phyloP scores from a whole-genome alignment of 179 eudicot genomes.

The Drosera spatulata region DNA sequence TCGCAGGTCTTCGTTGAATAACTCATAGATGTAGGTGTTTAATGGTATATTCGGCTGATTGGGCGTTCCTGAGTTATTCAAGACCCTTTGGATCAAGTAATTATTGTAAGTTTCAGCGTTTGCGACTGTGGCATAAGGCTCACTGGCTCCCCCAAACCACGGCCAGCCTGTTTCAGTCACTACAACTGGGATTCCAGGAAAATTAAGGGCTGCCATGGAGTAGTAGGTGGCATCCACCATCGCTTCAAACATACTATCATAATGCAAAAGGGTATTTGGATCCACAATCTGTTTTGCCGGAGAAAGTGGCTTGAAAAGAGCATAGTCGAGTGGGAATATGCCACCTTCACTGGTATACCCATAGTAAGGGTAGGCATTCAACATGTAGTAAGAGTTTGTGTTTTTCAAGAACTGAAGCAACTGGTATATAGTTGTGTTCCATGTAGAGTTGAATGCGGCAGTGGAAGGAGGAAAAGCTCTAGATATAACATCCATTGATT shows the following conservation, averaged over 20 bases:
- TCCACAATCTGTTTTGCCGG: slow-evolving; percentile 74
- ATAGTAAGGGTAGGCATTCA: slow-evolving; percentile 79
- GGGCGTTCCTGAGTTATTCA: slow-evolving; percentile 71
- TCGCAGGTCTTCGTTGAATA: slow-evolving; percentile 68
- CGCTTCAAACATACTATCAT: slow-evolving; percentile 86
- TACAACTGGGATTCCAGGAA: slow-evolving; percentile 58
- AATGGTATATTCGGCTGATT: slow-evolving; percentile 52
- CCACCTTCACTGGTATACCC: slow-evolving; percentile 60
- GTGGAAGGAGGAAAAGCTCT: slow-evolving; percentile 83
- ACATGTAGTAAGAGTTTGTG: slow-evolving; percentile 70
- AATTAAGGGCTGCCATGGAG: slow-evolving; percentile 55
- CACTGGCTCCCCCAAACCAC: slow-evolving; percentile 60
- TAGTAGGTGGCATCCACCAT: slow-evolving; percentile 87
- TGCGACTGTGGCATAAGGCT: slow-evolving; percentile 55
- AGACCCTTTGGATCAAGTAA: slow-evolving; percentile 58
- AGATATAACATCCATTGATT: slow-evolving; percentile 55
- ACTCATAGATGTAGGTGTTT: slow-evolving; percentile 69
- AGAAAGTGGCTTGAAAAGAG: slow-evolving; percentile 61
- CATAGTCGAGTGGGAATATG: slow-evolving; percentile 74
- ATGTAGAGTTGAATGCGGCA: slow-evolving; percentile 58
- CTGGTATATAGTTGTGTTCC: slow-evolving; percentile 58
- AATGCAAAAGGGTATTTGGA: slow-evolving; percentile 73
- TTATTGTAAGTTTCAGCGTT: slow-evolving; percentile 63
- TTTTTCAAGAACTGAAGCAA: slow-evolving; percentile 64
- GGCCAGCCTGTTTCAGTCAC: slow-evolving; percentile 98